A percentile compares a stretch with the other conserved stretches of the same genome.
These are phyloP conservation scores for Hordeum vulgare DNA, from an alignment of 176 grass and related monocot species.

Conservation along the genomic window DNA sequence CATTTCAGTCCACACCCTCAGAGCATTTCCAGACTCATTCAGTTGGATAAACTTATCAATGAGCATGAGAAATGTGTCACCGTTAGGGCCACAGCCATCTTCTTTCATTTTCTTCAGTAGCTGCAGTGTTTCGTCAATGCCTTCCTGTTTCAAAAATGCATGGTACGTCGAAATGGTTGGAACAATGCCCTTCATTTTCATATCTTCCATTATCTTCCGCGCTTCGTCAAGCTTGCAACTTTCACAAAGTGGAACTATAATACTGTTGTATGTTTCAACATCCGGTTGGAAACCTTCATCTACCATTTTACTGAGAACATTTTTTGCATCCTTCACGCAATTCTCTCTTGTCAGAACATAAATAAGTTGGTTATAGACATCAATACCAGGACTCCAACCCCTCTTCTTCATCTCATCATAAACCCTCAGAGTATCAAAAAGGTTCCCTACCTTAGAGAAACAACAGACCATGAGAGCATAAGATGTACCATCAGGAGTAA, in stretches of 20 bases:
- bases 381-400: slow-evolving; percentile 59
- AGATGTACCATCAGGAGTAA: slow-evolving; percentile 60
- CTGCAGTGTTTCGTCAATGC: slow-evolving; percentile 46
- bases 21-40: slow-evolving; percentile 59
- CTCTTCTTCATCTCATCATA: slow-evolving; percentile 96
- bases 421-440: slow-evolving; percentile 84
- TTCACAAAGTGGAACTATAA: slow-evolving; percentile 77
- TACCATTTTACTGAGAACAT: slow-evolving; percentile 67
- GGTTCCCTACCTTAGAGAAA: slow-evolving; percentile 79
- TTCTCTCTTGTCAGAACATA: slow-evolving; percentile 84
- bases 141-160: slow-evolving; percentile 63
- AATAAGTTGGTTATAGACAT: slow-evolving; percentile 79
- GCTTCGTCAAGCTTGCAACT: slow-evolving; percentile 69
- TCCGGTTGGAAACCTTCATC: slow-evolving; percentile 56
- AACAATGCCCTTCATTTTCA: slow-evolving; percentile 50
- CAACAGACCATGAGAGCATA: slow-evolving; percentile 87
- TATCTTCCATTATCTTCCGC: slow-evolving; percentile 48
- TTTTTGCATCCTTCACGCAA: slow-evolving; percentile 79
- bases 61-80: slow-evolving; percentile 64
- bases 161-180: slow-evolving; percentile 61
- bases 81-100: slow-evolving; percentile 45
- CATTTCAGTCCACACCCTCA: slow-evolving; percentile 84
- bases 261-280: slow-evolving; percentile 79
- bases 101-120: slow-evolving; percentile 74
- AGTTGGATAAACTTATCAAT: slow-evolving; percentile 61